These are phyloP conservation scores for Fusarium sp. DNA, from an alignment of 2,329 filamentous ascomycete species.

Conservation along the genomic window DNA sequence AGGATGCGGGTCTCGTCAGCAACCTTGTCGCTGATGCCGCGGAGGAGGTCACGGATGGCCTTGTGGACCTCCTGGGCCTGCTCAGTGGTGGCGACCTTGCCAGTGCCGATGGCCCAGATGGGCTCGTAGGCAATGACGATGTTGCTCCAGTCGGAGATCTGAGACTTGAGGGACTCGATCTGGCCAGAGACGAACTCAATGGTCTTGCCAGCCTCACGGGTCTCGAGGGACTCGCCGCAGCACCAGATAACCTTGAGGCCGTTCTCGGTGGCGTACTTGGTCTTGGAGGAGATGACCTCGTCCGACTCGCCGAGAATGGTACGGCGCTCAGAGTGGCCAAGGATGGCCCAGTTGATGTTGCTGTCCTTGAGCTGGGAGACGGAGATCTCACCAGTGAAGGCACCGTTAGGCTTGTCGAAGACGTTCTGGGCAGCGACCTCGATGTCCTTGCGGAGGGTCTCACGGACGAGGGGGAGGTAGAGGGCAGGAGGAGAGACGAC, in stretches of 20 bases:
- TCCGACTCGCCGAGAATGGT: constrained; percentile 89
- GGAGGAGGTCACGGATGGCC: constrained; percentile 90
- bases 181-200: constrained; percentile 87
- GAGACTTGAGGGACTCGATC: constrained; percentile 81
- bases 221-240: constrained; percentile 94
- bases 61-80: constrained; percentile 96
- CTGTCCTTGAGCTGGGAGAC: constrained; percentile 90
- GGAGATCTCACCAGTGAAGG: constrained; percentile 96
- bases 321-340: constrained; percentile 95
- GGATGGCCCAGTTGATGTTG: constrained; percentile 87
- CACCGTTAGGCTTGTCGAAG: constrained; percentile 95
- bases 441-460: constrained; percentile 78
- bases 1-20: constrained; percentile 91
- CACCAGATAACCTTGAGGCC: constrained; percentile 94
- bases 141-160: constrained; percentile 88
- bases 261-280: constrained; percentile 88
- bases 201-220: constrained; percentile 87
- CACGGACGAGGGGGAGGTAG: constrained; percentile 88
- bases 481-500: constrained; percentile 91
- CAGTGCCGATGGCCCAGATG: constrained; percentile 96
- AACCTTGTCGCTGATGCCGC: constrained; percentile 76
- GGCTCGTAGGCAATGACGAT: constrained; percentile 98
- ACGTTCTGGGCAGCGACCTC: constrained; percentile 96
- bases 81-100: constrained; percentile 88
- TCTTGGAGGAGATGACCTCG: constrained; percentile 89